Evolutionary conservation across 1,284 basidiomycete species (phyloP).

Genomic region (Heterobasidion parviporum): DNA sequence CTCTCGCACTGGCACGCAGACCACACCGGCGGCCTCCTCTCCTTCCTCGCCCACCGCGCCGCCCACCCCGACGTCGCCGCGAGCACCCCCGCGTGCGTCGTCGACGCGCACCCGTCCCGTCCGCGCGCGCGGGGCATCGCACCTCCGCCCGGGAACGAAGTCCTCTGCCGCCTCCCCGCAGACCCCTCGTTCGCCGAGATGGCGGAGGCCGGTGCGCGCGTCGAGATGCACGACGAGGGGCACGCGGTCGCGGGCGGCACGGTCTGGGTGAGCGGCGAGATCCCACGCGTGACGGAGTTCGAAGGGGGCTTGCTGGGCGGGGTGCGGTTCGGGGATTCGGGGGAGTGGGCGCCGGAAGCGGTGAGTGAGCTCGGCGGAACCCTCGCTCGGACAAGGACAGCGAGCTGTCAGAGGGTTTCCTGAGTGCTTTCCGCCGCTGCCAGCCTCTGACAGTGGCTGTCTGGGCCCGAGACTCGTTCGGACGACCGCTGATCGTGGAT

Average conservation of each 20-base stretch:
- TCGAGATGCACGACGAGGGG: slow-evolving; percentile 47
- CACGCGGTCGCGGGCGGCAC: slow-evolving; percentile 55
- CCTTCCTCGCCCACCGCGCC: slow-evolving; percentile 42
- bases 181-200: slow-evolving; percentile 72
- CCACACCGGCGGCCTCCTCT: slow-evolving; percentile 68
- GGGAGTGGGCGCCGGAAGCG: slow-evolving; percentile 55
- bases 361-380: slow-evolving; percentile 25
- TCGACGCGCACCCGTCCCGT: slow-evolving; percentile 71
- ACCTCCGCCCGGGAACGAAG: slow-evolving; percentile 46
- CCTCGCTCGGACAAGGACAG: not conserved
- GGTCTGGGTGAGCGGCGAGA: slow-evolving; percentile 74
- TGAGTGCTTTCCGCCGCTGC: too few relatives aligned
- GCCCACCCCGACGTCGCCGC: slow-evolving; percentile 2
- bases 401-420: not conserved
- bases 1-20: slow-evolving; percentile 82
- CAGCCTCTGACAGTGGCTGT: not conserved
- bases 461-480: not conserved
- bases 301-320: slow-evolving; percentile 64
- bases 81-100: slow-evolving; percentile 30
- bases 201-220: slow-evolving; percentile 39
- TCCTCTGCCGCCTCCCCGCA: slow-evolving; percentile 50
- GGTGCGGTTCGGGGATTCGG: slow-evolving; percentile 44
- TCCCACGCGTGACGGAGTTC: slow-evolving; percentile 59
- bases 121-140: slow-evolving; percentile 70
- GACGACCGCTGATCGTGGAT: not conserved